Evolutionary conservation across 192 early-diverging fungal genomes (phyloP).

Genomic region (Coemansia sp.): DNA sequence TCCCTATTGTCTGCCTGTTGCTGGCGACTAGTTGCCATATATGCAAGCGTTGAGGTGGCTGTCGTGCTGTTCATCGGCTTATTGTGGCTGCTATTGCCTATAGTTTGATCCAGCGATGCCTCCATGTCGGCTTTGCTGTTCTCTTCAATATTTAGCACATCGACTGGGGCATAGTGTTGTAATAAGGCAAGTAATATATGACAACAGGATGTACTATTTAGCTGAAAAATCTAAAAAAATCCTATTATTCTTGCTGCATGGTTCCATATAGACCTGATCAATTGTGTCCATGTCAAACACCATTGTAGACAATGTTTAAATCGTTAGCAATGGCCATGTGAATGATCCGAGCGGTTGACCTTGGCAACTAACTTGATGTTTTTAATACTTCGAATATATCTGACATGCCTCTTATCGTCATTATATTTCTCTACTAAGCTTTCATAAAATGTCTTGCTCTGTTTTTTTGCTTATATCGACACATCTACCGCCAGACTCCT

Average conservation of each 20-base stretch:
- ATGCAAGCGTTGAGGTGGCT: no score
- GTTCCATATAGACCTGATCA: background rate
- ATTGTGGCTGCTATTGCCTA: background rate
- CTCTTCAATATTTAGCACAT: background rate
- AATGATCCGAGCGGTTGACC: background rate
- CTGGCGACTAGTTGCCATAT: background rate
- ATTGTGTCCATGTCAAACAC: background rate
- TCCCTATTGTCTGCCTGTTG: background rate
- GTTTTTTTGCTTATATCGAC: background rate
- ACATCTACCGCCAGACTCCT: background rate
- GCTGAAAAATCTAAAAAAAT: background rate
- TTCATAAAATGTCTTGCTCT: background rate
- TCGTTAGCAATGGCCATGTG: background rate
- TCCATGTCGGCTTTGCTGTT: background rate
- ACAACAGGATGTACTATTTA: background rate
- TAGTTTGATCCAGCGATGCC: background rate
- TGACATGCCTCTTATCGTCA: background rate
- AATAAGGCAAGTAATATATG: background rate
- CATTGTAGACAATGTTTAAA: background rate
- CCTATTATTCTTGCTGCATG: background rate
- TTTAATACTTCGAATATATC: background rate
- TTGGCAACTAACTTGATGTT: background rate
- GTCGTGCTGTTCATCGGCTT: no score
- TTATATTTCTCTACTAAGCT: background rate
- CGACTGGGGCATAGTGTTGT: background rate